Percentiles rank a stretch among this genome's conserved stretches.
Conservation (phyloP, 2,329 filamentous ascomycete genomes). For the Rhinocladiella similis region DNA sequence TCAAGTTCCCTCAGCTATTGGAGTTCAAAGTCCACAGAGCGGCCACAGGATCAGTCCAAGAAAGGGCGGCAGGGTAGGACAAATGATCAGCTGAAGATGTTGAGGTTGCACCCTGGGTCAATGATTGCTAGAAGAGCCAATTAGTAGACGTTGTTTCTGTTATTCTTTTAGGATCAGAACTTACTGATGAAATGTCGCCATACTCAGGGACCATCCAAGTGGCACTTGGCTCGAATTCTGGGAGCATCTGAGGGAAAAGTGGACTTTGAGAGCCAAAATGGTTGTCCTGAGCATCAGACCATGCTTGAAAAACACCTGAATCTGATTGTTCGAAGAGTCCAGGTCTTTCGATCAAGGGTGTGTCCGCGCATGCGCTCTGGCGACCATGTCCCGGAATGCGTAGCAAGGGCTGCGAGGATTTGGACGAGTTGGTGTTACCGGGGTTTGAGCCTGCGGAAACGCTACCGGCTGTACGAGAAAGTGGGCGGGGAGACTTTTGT, state of each 20-base stretch:
- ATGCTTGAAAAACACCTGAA: background rate
- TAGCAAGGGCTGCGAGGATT: too few species aligned
- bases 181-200: constrained; percentile 1
- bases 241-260: background rate
- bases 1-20: background rate
- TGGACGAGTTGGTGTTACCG: too few species aligned
- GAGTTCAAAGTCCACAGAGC: constrained; percentile 10
- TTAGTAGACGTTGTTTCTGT: too few species aligned
- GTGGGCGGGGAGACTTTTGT: background rate
- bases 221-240: background rate
- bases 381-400: too few species aligned
- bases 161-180: background rate
- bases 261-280: background rate
- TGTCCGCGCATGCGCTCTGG: background rate
- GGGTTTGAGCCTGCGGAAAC: background rate
- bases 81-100: background rate
- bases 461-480: background rate
- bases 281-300: constrained; percentile 1
- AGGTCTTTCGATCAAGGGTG: too few species aligned
- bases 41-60: constrained; percentile 9
- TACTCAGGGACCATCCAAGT: background rate
- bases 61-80: constrained; percentile 5
- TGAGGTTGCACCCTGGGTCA: background rate
- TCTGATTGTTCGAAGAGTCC: background rate
- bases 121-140: background rate